Percentiles rank a stretch among this genome's conserved stretches.
These are phyloP conservation scores for Citrus unshiu DNA, from an alignment of 345 rosid species.

Conservation along the genomic window DNA sequence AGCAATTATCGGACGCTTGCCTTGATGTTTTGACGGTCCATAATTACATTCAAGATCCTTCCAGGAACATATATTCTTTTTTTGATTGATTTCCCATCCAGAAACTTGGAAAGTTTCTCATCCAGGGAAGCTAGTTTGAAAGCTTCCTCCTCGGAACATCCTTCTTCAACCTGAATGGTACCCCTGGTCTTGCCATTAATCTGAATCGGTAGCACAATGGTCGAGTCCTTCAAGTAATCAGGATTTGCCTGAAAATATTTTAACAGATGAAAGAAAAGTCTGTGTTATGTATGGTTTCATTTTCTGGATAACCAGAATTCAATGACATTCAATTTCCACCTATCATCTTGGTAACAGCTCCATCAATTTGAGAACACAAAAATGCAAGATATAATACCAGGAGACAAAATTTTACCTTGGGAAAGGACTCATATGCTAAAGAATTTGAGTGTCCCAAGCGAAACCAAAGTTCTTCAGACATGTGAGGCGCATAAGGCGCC, in stretches of 20 bases:
- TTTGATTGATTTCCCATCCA: constrained; percentile 58
- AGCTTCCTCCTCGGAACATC: constrained; percentile 82
- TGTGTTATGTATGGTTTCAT: background rate
- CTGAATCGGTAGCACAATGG: constrained; percentile 74
- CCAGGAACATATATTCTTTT: constrained; percentile 79
- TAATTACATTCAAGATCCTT: constrained; percentile 81
- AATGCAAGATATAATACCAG: no score
- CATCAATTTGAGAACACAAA: background rate
- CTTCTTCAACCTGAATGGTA: constrained; percentile 81
- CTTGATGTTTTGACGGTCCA: constrained; percentile 59
- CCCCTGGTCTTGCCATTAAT: constrained; percentile 97
- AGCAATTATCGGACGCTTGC: constrained; percentile 22
- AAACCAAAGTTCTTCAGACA: constrained; percentile 95
- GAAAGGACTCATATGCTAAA: constrained; percentile 66
- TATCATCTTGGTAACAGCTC: background rate
- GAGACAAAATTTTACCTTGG: constrained; percentile 40
- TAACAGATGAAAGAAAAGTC: background rate
- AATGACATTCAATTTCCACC: background rate
- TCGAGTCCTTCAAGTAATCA: constrained; percentile 63
- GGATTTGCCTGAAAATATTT: constrained; percentile 58
- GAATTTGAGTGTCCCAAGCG: constrained; percentile 65
- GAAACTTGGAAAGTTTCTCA: constrained; percentile 56
- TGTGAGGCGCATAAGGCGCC: constrained; percentile 93
- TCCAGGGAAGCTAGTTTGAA: constrained; percentile 62
- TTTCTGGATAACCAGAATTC: background rate